Evolutionary conservation across 1,139 yeast genomes (phyloP), one percentile per base, ranked within the genome.

Genomic region (Taphrina flavorubra): DNA sequence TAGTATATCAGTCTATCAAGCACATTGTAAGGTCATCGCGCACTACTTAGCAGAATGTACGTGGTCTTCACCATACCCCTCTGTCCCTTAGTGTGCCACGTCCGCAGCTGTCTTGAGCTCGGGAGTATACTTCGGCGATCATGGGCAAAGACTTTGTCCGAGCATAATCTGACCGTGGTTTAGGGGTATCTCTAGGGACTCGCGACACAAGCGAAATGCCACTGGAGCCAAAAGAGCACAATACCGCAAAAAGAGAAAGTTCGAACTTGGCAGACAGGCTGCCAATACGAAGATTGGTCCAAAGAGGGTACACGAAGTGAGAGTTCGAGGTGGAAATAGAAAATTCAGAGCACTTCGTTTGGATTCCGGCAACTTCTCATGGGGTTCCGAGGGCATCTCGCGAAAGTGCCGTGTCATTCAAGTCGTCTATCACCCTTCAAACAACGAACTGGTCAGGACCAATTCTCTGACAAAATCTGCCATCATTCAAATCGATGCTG

Each of bases 151-250:
- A 11, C 42, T 10, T 39, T 39, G 31, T 39, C 11, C 18, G 47
- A 8, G n/a, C 53, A 25, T 49, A 25, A 18, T 49, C 42, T 53
- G 25, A 53, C 53, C 13, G 11, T 42, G 39, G 14, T 39, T 6
- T 37, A 94, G 94, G 99, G 98, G 99, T 92, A 94, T 94, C 90
- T 92, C 98, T 85, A 95, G 99, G 89, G 99, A 94, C 87, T 92
- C 99, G 84, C 97, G 97, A 87, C 99, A 94, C 92, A 94, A 94
- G 90, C 96, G 99, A 86, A 86, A 97, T 80, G 97, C 96, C 84
- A 92, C 99, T 82, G 99, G 99, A 89, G 99, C 99, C 83, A 92
- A 92, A 86, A 92, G 98, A 86, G 98, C 99, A 84, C 97, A 91
- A 85, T 91, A 88, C 96, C 92, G 99, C 90, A 94, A 94, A 94